phyloP scores from a whole-genome alignment of 176 grass and related monocot species.

The Chrysopogon serrulatus region DNA sequence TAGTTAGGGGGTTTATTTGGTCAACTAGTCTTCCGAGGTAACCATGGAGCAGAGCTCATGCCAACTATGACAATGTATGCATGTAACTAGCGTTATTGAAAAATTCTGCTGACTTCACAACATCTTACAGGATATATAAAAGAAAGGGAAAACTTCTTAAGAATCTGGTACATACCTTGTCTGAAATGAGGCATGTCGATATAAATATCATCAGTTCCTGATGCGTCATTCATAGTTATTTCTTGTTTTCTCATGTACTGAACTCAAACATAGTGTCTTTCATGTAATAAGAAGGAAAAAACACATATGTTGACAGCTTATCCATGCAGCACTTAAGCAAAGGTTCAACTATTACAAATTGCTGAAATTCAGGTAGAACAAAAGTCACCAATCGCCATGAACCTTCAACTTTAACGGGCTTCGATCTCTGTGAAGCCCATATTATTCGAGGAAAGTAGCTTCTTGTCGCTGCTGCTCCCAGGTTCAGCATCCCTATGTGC shows the following conservation, averaged over 20 bases:
- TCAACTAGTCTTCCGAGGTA: too few species aligned
- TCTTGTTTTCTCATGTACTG: not conserved
- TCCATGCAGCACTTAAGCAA: not conserved
- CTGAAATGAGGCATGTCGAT: not conserved
- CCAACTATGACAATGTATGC: too few species aligned
- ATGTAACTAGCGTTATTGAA: too few species aligned
- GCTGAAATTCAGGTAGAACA: not conserved
- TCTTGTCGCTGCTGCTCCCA: not conserved
- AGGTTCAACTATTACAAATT: not conserved
- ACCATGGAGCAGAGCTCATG: too few species aligned
- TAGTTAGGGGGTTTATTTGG: too few species aligned
- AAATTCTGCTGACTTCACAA: too few species aligned
- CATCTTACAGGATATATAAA: too few species aligned
- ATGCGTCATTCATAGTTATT: not conserved
- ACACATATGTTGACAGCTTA: not conserved
- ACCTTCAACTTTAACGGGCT: constrained; percentile 3
- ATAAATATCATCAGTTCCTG: not conserved
- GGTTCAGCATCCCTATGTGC: not conserved
- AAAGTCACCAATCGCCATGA: too few species aligned
- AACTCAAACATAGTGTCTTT: not conserved
- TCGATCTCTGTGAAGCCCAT: constrained; percentile 1
- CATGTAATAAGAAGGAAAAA: not conserved
- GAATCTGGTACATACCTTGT: too few species aligned
- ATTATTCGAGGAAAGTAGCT: not conserved
- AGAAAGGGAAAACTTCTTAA: too few species aligned